Percentiles rank a stretch among this genome's conserved stretches.
phyloP scores from a whole-genome alignment of 2,329 filamentous ascomycete species.

The Leptographium procerum region DNA sequence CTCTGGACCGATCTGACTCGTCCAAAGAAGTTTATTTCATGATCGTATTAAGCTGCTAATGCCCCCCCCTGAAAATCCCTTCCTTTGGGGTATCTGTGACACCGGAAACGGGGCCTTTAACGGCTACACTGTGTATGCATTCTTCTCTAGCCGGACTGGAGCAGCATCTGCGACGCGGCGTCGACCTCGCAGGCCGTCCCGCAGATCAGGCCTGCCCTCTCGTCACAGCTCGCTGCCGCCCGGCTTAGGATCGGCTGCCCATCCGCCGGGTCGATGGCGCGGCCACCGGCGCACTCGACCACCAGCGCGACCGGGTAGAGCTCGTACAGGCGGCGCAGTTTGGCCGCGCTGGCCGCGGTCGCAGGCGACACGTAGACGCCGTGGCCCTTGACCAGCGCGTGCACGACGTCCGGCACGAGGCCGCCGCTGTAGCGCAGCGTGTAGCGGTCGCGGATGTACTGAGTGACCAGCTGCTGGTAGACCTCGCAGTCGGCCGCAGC shows the following conservation, averaged over 20 bases:
- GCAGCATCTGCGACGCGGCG: neutral
- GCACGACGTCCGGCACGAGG: constrained; percentile 48
- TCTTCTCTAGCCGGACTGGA: no score
- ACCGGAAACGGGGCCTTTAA: no score
- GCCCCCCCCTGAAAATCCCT: no score
- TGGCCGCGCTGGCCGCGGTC: constrained; percentile 37
- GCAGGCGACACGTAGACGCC: constrained; percentile 50
- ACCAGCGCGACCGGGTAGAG: constrained; percentile 48
- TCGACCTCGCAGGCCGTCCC: constrained; percentile 39
- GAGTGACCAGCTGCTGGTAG: constrained; percentile 38
- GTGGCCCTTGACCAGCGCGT: constrained; percentile 48
- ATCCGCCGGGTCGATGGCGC: constrained; percentile 36
- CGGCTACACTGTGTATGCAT: no score
- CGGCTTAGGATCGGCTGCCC: constrained; percentile 30
- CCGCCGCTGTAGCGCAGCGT: constrained; percentile 51
- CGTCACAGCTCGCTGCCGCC: constrained; percentile 30
- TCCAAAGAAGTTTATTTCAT: no score
- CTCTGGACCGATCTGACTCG: no score
- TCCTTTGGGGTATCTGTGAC: no score
- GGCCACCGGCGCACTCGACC: constrained; percentile 47
- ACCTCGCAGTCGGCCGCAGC: constrained; percentile 36
- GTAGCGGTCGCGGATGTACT: constrained; percentile 41
- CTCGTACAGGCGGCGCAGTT: constrained; percentile 48
- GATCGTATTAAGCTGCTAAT: no score
- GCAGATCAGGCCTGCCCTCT: constrained; percentile 38